Base-by-base conservation (phyloP, 176 grass and related monocot genomes). In the Thinopyrum elongatum region DNA sequence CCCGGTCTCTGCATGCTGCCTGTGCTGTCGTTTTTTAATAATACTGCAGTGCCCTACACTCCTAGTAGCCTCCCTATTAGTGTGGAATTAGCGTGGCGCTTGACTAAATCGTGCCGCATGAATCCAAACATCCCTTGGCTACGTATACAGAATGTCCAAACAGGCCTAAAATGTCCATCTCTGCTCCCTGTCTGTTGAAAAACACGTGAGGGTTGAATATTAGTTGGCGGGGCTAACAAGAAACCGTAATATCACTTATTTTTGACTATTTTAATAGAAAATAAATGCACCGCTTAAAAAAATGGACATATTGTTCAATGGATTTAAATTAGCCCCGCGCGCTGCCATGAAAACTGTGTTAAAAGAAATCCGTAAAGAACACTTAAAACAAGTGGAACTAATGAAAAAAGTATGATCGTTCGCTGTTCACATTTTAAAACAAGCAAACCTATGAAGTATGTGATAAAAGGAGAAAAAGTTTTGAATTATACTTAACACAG, bases 111-210 rank as follows among this genome's bases (percentile, higher is more conserved):
- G 27, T 38, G 82, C 35, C 61, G 86, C 77, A 78, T 88, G 70
- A 29, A 77, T 85, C 82, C 90, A 85, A 82, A 61, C 23, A 42
- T 78, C 17, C 35, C 14, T 85, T 82, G 81, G 86, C 33, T 88
- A 17, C 1, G 30, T 55, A 3, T 53, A 27, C 60, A 51, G 4
- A 87, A 76, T 69, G 80, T 84, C 82, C 82, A 84, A 63, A 28
- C 28, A 27, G 25, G 14, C 86, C 77, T 76, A 81, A 81, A 60
- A 47, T 35, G 49, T 81, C 78, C 49, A 70, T 65, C 62, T 11
- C 77, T 70, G 14, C 44, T 79, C 66, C 75, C 75, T 9, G 68
- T 58, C 65, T 84, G 15, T 26, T 59, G 22, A 67, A 84, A 57
- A 58, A 67, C 71, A 30, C 42, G 31, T 19, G 25, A 68, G 21